Evolutionary conservation across 805 yeast species (phyloP).

Genomic region (Ogataea nakhonphanomensis): DNA sequence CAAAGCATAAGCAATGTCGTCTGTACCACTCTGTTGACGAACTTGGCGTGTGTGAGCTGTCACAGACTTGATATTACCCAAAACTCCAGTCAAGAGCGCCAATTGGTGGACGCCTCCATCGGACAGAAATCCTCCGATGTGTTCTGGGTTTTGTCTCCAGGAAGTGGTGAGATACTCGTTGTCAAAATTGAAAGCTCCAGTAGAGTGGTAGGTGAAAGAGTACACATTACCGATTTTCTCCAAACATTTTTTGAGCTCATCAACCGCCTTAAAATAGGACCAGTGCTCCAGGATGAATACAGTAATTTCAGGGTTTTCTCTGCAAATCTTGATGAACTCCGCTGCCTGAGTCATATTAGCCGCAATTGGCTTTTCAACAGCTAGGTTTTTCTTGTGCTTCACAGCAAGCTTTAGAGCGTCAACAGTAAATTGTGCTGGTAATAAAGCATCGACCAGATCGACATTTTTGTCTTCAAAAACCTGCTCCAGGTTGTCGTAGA

Average conservation of each 20-base stretch:
- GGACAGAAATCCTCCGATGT: slow-evolving; percentile 86
- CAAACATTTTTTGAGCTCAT: slow-evolving; percentile 51
- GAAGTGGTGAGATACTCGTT: slow-evolving; percentile 65
- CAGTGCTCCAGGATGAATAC: slow-evolving; percentile 84
- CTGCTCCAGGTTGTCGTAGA: slow-evolving; percentile 61
- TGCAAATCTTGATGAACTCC: slow-evolving; percentile 68
- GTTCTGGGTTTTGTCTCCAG: slow-evolving; percentile 91
- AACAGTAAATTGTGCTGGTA: slow-evolving; percentile 83
- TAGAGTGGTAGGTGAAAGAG: slow-evolving; percentile 68
- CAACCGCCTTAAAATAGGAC: slow-evolving; percentile 65
- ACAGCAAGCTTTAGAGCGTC: slow-evolving; percentile 68
- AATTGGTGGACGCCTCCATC: slow-evolving; percentile 98
- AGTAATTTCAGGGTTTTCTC: slow-evolving; percentile 55
- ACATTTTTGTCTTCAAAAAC: slow-evolving; percentile 62
- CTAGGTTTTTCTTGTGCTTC: slow-evolving; percentile 70
- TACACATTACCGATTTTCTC: slow-evolving; percentile 69
- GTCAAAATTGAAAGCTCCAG: slow-evolving; percentile 63
- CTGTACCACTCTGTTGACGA: slow-evolving; percentile 73
- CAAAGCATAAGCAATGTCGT: slow-evolving; percentile 75
- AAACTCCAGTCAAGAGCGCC: slow-evolving; percentile 76
- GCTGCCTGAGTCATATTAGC: slow-evolving; percentile 78
- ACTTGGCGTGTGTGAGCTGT: slow-evolving; percentile 78
- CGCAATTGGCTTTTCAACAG: slow-evolving; percentile 90
- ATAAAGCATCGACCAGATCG: slow-evolving; percentile 76
- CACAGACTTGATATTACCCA: slow-evolving; percentile 70